Evolutionary conservation across 2,329 filamentous ascomycete species (phyloP).

Genomic region (Diplodia intermedia): DNA sequence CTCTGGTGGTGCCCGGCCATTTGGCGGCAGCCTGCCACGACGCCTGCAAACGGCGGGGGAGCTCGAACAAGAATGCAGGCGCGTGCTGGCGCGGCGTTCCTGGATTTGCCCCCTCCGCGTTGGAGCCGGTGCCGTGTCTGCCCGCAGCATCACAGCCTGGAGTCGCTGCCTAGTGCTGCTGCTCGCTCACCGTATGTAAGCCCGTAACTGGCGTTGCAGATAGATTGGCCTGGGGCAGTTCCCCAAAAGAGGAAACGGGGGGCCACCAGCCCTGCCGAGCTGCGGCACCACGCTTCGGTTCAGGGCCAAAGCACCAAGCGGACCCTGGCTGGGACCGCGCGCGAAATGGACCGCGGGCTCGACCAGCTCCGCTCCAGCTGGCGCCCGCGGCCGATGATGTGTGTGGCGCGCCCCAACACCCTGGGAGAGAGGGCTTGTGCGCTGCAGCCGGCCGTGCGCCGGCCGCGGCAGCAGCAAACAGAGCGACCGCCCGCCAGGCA

Average conservation of each 20-base stretch:
- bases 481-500: background rate
- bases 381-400: constrained; percentile 17
- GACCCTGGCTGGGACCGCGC: background rate
- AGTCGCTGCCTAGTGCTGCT: background rate
- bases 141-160: no score
- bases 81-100: background rate
- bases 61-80: constrained; percentile 9
- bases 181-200: background rate
- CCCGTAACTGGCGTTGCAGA: constrained; percentile 1
- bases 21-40: constrained; percentile 25
- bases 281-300: constrained; percentile 1
- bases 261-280: constrained; percentile 5
- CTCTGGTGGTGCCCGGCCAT: constrained; percentile 14
- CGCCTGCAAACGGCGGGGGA: constrained; percentile 15
- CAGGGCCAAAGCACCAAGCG: constrained; percentile 14
- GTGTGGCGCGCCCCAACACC: constrained; percentile 15
- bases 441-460: background rate
- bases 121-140: no score
- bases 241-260: constrained; percentile 7
- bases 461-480: background rate
- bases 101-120: background rate
- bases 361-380: constrained; percentile 1
- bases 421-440: constrained; percentile 17
- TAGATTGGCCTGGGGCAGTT: constrained; percentile 9
- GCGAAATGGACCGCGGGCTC: constrained; percentile 21